Percentiles rank a stretch among this genome's conserved stretches.
phyloP scores from a whole-genome alignment of 2,329 filamentous ascomycete genomes.

The Fusarium sp. region DNA sequence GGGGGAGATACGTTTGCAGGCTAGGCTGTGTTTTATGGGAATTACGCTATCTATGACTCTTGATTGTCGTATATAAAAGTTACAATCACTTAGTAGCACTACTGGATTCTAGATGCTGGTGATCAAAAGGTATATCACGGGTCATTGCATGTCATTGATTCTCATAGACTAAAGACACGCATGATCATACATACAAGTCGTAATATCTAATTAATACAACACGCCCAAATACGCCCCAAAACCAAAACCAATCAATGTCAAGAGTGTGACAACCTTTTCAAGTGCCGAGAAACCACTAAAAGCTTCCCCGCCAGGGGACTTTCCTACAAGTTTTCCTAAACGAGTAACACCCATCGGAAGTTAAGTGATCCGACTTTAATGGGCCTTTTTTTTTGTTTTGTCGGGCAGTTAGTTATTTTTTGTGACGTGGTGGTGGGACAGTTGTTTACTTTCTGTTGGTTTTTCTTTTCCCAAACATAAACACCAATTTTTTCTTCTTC shows the following conservation, averaged over 20 bases:
- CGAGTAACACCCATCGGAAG: slow-evolving; percentile 17
- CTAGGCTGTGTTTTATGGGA: neutral
- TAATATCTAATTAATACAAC: neutral
- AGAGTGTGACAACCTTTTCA: slow-evolving; percentile 1
- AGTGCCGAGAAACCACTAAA: slow-evolving; percentile 28
- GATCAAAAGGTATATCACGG: no score
- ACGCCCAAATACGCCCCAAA: slow-evolving; percentile 3
- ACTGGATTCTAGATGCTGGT: no score
- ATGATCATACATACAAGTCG: neutral
- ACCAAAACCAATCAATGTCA: neutral
- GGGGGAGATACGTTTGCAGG: slow-evolving; percentile 56
- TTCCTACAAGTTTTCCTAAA: slow-evolving; percentile 6
- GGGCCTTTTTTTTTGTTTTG: neutral
- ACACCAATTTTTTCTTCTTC: neutral
- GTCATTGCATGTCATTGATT: neutral
- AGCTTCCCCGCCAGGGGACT: slow-evolving; percentile 9
- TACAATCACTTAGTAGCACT: no score
- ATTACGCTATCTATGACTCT: neutral
- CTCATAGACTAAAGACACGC: neutral
- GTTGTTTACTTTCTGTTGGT: neutral
- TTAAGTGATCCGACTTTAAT: slow-evolving; percentile 16
- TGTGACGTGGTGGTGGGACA: no score
- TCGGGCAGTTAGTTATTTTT: neutral
- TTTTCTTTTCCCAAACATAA: neutral
- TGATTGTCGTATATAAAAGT: neutral